These are phyloP conservation scores for Cryptosporidium bovis DNA, from an alignment of 169 alveolate species.

Conservation along the genomic window DNA sequence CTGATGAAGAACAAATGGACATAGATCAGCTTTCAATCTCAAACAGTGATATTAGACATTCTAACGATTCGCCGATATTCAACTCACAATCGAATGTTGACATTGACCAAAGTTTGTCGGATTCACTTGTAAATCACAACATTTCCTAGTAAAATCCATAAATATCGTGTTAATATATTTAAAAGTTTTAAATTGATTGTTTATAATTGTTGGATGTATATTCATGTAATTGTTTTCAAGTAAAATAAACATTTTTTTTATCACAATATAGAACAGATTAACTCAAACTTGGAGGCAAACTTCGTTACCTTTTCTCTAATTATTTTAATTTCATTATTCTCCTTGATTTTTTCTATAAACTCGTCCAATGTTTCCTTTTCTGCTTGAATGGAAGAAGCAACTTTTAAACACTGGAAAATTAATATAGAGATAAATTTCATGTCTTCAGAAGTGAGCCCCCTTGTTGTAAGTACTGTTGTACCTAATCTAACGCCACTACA, in stretches of 20 bases:
- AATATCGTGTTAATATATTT: neutral
- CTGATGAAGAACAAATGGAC: slow-evolving; percentile 47
- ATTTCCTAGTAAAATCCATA: slow-evolving; percentile 2
- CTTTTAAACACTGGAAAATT: slow-evolving; percentile 69
- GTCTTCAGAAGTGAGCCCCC: slow-evolving; percentile 82
- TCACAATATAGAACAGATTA: neutral
- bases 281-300: slow-evolving; percentile 35
- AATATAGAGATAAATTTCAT: slow-evolving; percentile 80
- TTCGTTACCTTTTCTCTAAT: slow-evolving; percentile 11
- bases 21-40: slow-evolving; percentile 43
- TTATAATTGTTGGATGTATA: too few species aligned
- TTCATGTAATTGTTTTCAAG: too few species aligned
- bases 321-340: slow-evolving; percentile 4
- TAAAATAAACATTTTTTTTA: too few species aligned
- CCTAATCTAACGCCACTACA: slow-evolving; percentile 87
- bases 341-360: slow-evolving; percentile 3
- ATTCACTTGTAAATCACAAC: slow-evolving; percentile 41
- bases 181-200: too few species aligned
- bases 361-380: slow-evolving; percentile 52
- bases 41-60: slow-evolving; percentile 31
- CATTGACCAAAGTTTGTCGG: slow-evolving; percentile 1
- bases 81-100: slow-evolving; percentile 6
- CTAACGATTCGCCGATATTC: slow-evolving; percentile 37
- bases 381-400: slow-evolving; percentile 76
- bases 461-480: slow-evolving; percentile 85